Evolutionary conservation across 148 eudicot species (phyloP).

Genomic region (Cornus kousa): DNA sequence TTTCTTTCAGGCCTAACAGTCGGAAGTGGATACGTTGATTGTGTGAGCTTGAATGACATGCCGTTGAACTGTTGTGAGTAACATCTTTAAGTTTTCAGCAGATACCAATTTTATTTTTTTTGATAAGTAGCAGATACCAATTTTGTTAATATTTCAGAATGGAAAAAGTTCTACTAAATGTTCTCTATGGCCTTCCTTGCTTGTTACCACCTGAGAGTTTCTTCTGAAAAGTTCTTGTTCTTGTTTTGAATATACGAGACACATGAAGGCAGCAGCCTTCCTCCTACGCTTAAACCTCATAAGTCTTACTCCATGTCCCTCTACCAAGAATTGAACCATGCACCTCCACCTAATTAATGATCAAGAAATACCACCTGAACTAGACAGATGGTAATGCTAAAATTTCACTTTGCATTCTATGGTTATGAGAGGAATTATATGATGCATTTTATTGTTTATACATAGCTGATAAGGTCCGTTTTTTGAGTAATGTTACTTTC

Average conservation of each 20-base stretch:
- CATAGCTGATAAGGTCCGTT: background rate
- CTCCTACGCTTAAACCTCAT: too few species aligned
- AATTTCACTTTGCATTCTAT: background rate
- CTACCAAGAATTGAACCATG: background rate
- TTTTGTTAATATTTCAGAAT: background rate
- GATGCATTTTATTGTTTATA: background rate
- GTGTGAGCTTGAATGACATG: slow-evolving; percentile 64
- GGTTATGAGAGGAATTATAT: background rate
- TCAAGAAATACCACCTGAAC: background rate
- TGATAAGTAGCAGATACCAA: background rate
- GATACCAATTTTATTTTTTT: background rate
- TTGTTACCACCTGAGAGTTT: background rate
- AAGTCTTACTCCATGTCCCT: background rate
- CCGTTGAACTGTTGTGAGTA: slow-evolving; percentile 71
- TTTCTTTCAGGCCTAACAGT: slow-evolving; percentile 67
- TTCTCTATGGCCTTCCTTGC: background rate
- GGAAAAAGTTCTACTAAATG: background rate
- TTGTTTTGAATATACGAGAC: too few species aligned
- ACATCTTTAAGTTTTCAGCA: slow-evolving; percentile 16
- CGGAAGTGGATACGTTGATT: slow-evolving; percentile 69
- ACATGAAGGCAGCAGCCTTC: too few species aligned
- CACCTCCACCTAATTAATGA: background rate
- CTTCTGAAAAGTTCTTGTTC: background rate
- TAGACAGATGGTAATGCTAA: background rate
- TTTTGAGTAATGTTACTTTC: background rate